phyloP scores from a whole-genome alignment of 805 yeast genomes.

The Saccharomycopsis lassenensis region DNA sequence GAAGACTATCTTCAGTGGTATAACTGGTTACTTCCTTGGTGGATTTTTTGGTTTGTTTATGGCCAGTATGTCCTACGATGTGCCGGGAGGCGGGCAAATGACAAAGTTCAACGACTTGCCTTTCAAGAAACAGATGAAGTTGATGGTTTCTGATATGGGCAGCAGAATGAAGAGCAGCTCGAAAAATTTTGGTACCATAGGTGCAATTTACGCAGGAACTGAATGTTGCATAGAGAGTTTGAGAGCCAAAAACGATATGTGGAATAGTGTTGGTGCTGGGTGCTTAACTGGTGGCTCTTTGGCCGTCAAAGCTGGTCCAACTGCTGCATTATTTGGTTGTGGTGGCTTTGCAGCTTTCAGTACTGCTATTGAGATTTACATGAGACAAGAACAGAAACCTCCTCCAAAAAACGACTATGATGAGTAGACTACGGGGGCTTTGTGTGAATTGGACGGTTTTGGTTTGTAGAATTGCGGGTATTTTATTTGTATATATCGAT shows the following conservation, averaged over 20 bases:
- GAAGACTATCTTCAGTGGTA: constrained; percentile 84
- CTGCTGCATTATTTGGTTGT: constrained; percentile 83
- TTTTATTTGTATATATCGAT: not conserved
- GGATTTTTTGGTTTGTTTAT: constrained; percentile 93
- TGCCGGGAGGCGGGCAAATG: constrained; percentile 57
- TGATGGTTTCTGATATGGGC: constrained; percentile 90
- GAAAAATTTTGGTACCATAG: constrained; percentile 87
- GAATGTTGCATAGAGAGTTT: constrained; percentile 81
- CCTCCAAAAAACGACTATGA: constrained; percentile 90
- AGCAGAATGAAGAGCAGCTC: constrained; percentile 80
- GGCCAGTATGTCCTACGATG: constrained; percentile 54
- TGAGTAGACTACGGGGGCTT: constrained; percentile 26
- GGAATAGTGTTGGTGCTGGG: constrained; percentile 88
- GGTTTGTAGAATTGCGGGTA: not conserved
- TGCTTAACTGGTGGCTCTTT: constrained; percentile 96
- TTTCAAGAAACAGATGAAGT: constrained; percentile 81
- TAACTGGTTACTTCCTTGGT: constrained; percentile 87
- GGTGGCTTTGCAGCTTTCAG: constrained; percentile 97
- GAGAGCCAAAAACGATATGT: constrained; percentile 85
- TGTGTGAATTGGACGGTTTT: not conserved
- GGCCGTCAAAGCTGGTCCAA: constrained; percentile 88
- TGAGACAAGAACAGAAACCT: constrained; percentile 70
- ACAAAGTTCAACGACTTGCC: constrained; percentile 72
- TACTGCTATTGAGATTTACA: constrained; percentile 73
- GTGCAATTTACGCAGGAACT: constrained; percentile 83